A percentile compares a stretch with the other conserved stretches of the same genome.
Evolutionary conservation across 495 filamentous ascomycete species (phyloP).

Genomic region (Aspergillus mulundensis): DNA sequence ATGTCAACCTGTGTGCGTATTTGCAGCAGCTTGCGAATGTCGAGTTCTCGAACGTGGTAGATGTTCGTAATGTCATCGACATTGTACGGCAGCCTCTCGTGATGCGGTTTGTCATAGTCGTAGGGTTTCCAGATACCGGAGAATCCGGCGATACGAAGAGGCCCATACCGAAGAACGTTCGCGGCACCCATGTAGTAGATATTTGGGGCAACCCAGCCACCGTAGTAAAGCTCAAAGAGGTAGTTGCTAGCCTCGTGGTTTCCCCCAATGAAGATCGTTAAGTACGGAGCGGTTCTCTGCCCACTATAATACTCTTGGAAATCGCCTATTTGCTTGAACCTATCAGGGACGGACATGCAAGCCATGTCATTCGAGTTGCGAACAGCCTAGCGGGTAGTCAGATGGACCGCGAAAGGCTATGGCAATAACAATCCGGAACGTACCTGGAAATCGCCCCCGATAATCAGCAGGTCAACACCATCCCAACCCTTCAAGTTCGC

Average conservation of each 20-base stretch:
- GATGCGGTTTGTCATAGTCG: constrained; percentile 75
- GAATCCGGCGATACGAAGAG: constrained; percentile 82
- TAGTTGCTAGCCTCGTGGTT: constrained; percentile 92
- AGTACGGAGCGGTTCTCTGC: constrained; percentile 66
- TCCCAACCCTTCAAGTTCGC: constrained; percentile 67
- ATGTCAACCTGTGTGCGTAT: constrained; percentile 79
- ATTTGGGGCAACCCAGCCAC: constrained; percentile 93
- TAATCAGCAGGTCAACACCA: constrained; percentile 76
- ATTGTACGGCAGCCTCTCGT: constrained; percentile 84
- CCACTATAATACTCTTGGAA: constrained; percentile 94
- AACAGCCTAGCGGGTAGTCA: constrained; percentile 56
- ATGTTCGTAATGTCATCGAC: constrained; percentile 65
- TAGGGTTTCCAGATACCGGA: constrained; percentile 90
- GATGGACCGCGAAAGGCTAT: neutral
- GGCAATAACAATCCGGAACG: neutral
- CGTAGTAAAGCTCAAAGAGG: constrained; percentile 87
- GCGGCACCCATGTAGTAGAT: constrained; percentile 96
- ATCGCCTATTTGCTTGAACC: constrained; percentile 80
- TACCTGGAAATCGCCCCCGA: constrained; percentile 89
- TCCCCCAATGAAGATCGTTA: constrained; percentile 88
- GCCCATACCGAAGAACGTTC: constrained; percentile 76
- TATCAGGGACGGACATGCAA: constrained; percentile 78
- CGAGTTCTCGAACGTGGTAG: constrained; percentile 88
- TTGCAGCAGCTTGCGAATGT: constrained; percentile 85
- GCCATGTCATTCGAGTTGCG: constrained; percentile 84